Conservation (phyloP, 1,139 yeast genomes). For the Kluyveromyces sp. region DNA sequence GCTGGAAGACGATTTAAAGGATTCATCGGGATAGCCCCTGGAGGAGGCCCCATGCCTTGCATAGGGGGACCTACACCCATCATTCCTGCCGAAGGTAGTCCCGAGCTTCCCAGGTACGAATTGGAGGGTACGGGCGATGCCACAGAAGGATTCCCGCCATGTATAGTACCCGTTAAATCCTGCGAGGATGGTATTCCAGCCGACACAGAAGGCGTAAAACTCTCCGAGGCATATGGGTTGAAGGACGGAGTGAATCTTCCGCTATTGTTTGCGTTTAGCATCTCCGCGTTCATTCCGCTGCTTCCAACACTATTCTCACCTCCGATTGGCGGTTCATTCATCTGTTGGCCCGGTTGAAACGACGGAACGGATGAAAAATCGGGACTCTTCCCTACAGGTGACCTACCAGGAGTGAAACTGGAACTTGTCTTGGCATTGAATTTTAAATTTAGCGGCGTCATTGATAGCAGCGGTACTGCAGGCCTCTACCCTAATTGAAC, state of each 20-base stretch:
- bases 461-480: conserved; percentile 5
- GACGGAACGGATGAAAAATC: conserved; percentile 6
- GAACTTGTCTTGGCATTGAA: conserved; percentile 31
- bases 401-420: conserved; percentile 22
- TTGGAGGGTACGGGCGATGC: conserved; percentile 11
- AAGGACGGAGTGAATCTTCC: conserved; percentile 18
- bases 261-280: not conserved
- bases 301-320: not conserved
- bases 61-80: conserved; percentile 11
- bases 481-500: conserved; percentile 6
- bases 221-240: conserved; percentile 30
- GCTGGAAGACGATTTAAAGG: conserved; percentile 22
- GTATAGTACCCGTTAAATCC: conserved; percentile 1
- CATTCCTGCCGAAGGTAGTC: conserved; percentile 6
- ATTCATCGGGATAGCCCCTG: conserved; percentile 14
- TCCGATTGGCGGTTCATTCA: conserved; percentile 3
- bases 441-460: conserved; percentile 13
- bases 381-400: conserved; percentile 14
- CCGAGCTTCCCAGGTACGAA: not conserved
- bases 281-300: not conserved
- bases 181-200: conserved; percentile 8
- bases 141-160: conserved; percentile 3
- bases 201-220: conserved; percentile 27
- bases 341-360: conserved; percentile 3
- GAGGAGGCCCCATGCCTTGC: conserved; percentile 17